phyloP scores from a whole-genome alignment of 768 basidiomycete genomes.

The Boletus rubescentipes region DNA sequence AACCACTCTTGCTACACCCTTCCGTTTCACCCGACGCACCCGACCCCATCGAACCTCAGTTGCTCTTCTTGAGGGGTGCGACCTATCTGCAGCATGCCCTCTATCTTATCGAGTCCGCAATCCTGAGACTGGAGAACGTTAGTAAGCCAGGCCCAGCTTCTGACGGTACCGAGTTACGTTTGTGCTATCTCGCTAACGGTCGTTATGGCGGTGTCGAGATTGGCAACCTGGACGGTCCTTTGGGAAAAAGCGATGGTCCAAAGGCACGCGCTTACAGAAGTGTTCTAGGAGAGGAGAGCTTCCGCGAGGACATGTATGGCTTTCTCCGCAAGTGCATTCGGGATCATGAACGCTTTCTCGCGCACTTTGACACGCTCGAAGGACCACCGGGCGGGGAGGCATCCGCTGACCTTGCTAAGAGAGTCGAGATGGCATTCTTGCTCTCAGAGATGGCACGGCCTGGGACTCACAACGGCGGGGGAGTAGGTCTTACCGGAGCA shows the following conservation, averaged over 20 bases:
- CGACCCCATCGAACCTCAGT: constrained; percentile 83
- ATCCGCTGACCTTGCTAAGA: constrained; percentile 44
- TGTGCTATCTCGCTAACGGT: constrained; percentile 74
- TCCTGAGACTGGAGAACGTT: constrained; percentile 70
- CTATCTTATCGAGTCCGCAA: constrained; percentile 67
- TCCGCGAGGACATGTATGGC: constrained; percentile 58
- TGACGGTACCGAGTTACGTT: constrained; percentile 73
- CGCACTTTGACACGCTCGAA: constrained; percentile 79
- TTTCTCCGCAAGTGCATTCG: constrained; percentile 74
- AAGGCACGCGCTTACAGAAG: constrained; percentile 67
- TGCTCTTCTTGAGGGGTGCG: constrained; percentile 80
- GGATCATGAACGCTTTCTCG: constrained; percentile 82
- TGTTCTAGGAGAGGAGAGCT: constrained; percentile 51
- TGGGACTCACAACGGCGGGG: constrained; percentile 44
- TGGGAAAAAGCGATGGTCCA: constrained; percentile 55
- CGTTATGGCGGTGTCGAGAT: constrained; percentile 83
- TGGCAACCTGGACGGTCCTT: constrained; percentile 76
- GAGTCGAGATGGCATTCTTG: constrained; percentile 65
- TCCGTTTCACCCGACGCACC: constrained; percentile 77
- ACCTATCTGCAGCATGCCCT: constrained; percentile 81
- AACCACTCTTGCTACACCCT: constrained; percentile 58
- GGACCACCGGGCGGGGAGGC: constrained; percentile 22
- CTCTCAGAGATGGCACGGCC: constrained; percentile 69
- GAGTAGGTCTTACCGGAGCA: constrained; percentile 39
- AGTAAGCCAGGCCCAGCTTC: constrained; percentile 48